Conservation (phyloP, 2,329 filamentous ascomycete species). For the Pseudogymnoascus sp. region DNA sequence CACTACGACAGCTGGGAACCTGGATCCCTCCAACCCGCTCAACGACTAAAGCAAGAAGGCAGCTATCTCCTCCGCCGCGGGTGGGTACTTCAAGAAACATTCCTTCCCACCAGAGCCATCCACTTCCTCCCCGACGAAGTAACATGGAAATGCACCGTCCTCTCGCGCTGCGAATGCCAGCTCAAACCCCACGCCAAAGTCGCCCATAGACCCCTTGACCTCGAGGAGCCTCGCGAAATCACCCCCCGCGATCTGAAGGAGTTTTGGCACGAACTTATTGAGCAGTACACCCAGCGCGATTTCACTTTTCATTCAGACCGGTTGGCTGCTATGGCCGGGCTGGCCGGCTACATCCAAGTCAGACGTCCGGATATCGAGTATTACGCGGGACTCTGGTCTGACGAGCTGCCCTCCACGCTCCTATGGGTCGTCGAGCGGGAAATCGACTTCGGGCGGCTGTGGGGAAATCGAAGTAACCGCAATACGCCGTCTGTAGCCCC, state of each 20-base stretch:
- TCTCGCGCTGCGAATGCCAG: constrained; percentile 13
- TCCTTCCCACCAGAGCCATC: not conserved
- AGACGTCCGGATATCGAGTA: constrained; percentile 11
- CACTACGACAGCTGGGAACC: not conserved
- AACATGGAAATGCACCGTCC: constrained; percentile 1
- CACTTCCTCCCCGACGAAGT: constrained; percentile 9
- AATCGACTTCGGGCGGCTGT: not conserved
- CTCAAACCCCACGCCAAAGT: not conserved
- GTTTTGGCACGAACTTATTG: constrained; percentile 12
- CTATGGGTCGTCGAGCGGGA: not conserved
- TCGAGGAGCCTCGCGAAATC: not conserved
- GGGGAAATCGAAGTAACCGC: not conserved
- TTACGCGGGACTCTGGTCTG: constrained; percentile 15
- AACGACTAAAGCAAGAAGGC: not conserved
- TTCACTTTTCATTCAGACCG: constrained; percentile 14
- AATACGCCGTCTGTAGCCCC: not conserved
- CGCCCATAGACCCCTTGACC: not conserved
- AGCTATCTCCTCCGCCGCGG: not conserved
- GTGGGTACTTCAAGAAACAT: constrained; percentile 4
- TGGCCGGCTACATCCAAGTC: not conserved
- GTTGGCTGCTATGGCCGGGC: constrained; percentile 13
- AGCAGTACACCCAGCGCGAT: constrained; percentile 14
- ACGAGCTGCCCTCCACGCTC: not conserved
- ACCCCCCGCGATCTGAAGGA: not conserved
- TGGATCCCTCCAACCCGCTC: not conserved